Evolutionary conservation across 2,329 filamentous ascomycete genomes (phyloP).

Genomic region (Fusarium sp.): DNA sequence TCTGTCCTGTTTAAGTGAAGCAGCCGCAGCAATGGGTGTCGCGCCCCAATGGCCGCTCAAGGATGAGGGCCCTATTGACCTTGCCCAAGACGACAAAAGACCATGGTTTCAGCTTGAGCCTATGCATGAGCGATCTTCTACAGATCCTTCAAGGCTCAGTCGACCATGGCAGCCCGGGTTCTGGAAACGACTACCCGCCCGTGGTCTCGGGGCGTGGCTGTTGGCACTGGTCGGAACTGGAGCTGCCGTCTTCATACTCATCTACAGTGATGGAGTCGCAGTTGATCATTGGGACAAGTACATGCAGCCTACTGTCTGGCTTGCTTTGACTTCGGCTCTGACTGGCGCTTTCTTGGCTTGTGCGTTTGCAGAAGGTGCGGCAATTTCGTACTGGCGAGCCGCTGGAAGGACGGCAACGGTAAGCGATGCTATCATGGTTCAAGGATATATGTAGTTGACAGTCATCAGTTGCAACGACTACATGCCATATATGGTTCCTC

Average conservation of each 20-base stretch:
- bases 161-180: slow-evolving; percentile 36
- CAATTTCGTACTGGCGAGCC: slow-evolving; percentile 37
- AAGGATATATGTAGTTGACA: background rate
- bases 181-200: slow-evolving; percentile 31
- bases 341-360: slow-evolving; percentile 33
- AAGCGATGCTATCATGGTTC: background rate
- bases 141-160: slow-evolving; percentile 25
- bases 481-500: slow-evolving; percentile 35
- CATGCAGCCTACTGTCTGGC: slow-evolving; percentile 37
- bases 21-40: background rate
- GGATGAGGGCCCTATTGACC: slow-evolving; percentile 2
- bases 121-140: background rate
- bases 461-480: slow-evolving; percentile 22
- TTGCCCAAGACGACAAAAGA: slow-evolving; percentile 2
- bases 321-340: slow-evolving; percentile 35
- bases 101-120: slow-evolving; percentile 30
- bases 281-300: slow-evolving; percentile 30
- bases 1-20: background rate
- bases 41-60: slow-evolving; percentile 27
- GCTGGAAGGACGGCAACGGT: slow-evolving; percentile 34
- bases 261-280: slow-evolving; percentile 32
- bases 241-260: slow-evolving; percentile 27
- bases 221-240: slow-evolving; percentile 24
- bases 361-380: slow-evolving; percentile 35
- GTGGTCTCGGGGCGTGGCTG: slow-evolving; percentile 33